Evolutionary conservation across 2,329 filamentous ascomycete species (phyloP).

Genomic region (Myriangium duriaei): DNA sequence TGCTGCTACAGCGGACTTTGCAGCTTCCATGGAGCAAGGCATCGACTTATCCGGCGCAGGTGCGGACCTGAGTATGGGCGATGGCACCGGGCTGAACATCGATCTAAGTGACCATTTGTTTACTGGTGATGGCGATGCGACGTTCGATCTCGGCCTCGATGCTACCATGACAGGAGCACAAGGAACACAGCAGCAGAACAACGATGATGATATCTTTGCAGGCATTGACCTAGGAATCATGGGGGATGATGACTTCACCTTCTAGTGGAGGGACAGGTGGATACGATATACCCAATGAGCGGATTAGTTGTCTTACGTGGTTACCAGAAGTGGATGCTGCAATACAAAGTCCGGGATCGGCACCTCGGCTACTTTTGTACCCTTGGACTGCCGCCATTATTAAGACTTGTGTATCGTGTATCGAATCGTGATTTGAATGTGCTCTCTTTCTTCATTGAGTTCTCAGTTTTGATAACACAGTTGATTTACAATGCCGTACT

Average conservation of each 20-base stretch:
- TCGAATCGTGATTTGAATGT: too few species aligned
- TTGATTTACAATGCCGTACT: constrained; percentile 56
- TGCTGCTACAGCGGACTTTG: constrained; percentile 3
- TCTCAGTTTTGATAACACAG: too few species aligned
- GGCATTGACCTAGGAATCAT: constrained; percentile 24
- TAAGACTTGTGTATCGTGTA: too few species aligned
- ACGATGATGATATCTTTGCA: constrained; percentile 31
- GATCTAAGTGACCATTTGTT: constrained; percentile 11
- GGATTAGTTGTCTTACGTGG: not conserved
- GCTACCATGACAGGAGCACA: constrained; percentile 13
- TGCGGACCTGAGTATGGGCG: constrained; percentile 14
- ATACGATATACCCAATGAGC: too few species aligned
- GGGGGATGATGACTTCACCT: constrained; percentile 23
- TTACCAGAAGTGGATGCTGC: not conserved
- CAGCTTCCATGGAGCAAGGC: constrained; percentile 4
- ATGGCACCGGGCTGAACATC: constrained; percentile 5
- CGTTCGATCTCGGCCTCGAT: constrained; percentile 20
- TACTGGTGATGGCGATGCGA: constrained; percentile 13
- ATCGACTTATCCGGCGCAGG: constrained; percentile 15
- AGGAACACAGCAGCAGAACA: constrained; percentile 21
- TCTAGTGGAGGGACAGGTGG: constrained; percentile 12
- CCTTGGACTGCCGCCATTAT: too few species aligned
- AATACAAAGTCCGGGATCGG: too few species aligned
- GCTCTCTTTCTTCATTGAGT: too few species aligned
- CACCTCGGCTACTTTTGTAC: too few species aligned